Base-by-base conservation (phyloP, 148 eudicot species). In the Salicornia ramosissima region DNA sequence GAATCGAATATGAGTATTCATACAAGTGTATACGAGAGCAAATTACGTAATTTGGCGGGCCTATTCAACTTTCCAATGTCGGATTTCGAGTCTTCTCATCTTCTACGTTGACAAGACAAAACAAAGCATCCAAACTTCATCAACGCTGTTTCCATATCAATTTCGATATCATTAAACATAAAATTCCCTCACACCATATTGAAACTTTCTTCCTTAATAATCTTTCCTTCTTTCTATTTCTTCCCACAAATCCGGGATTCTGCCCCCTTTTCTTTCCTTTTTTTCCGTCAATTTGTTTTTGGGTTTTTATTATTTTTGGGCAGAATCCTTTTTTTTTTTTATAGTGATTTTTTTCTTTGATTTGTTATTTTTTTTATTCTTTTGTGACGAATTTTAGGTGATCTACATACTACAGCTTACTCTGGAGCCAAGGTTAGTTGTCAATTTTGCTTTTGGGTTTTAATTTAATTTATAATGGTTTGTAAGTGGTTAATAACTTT, bases 1-100 rank as follows among this genome's bases (percentile, higher is more conserved):
- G n/a, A n/a, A n/a, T n/a, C n/a, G n/a, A n/a, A n/a, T n/a, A n/a
- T n/a, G n/a, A n/a, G n/a, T n/a, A n/a, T n/a, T n/a, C n/a, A n/a
- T n/a, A n/a, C n/a, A n/a, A n/a, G n/a, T n/a, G n/a, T n/a, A n/a
- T n/a, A n/a, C n/a, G n/a, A n/a, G n/a, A n/a, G n/a, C n/a, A n/a
- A n/a, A n/a, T n/a, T n/a, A n/a, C n/a, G n/a, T n/a, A n/a, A n/a
- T 58, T 66, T 50, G 63, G 75, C 75, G 75, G 75, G 80, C 71
- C 68, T 66, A 71, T 29, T 65, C 67, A 67, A 50, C 47, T 66
- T 18, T 52, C 34, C 5, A 29, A 66, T 55, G 73, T 76, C 71
- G 79, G 74, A 74, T 69, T 59, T 31, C 30, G 34, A 51, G 70
- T 64, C 43, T 64, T 56, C 66, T 42, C 69, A 9, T 42, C 59